Evolutionary conservation across 352 stramenopile genomes (phyloP).

Genomic region (Globisporangium recalcitrans): DNA sequence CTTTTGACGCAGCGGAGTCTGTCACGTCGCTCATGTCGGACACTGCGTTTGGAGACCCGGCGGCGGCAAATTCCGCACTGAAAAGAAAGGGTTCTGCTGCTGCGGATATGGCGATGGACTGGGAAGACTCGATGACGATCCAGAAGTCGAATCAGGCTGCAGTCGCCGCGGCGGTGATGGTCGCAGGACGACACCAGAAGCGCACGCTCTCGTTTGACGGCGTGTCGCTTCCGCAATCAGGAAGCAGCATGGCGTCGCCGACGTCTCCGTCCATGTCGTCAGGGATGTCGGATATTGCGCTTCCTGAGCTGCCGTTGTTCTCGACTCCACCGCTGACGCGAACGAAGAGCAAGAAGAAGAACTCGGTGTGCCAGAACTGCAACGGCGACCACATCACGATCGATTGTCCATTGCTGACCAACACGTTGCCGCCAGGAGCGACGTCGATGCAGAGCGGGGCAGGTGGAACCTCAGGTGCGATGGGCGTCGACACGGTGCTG

Average conservation of each 20-base stretch:
- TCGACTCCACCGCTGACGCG: conserved; percentile 28
- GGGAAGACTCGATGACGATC: conserved; percentile 22
- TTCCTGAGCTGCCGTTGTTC: conserved; percentile 22
- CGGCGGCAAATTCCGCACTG: neutral
- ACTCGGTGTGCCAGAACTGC: conserved; percentile 70
- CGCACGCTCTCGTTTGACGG: conserved; percentile 41
- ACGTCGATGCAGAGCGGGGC: conserved; percentile 5
- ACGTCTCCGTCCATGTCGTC: conserved; percentile 20
- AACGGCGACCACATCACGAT: conserved; percentile 81
- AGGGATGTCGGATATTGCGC: conserved; percentile 11
- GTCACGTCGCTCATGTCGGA: conserved; percentile 40
- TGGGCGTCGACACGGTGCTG: conserved; percentile 62
- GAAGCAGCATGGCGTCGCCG: neutral
- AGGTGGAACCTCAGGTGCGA: conserved; percentile 4
- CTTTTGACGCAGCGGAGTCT: conserved; percentile 32
- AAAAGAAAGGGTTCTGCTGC: neutral
- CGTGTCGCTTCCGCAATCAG: neutral
- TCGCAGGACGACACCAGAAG: conserved; percentile 35
- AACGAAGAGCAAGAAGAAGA: conserved; percentile 59
- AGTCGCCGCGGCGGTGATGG: conserved; percentile 34
- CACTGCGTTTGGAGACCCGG: conserved; percentile 12
- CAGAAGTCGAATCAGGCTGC: conserved; percentile 37
- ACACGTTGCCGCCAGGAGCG: conserved; percentile 25
- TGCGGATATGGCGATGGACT: conserved; percentile 12
- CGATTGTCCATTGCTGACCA: conserved; percentile 67